These are phyloP conservation scores for Suzukiozyma palmioleophila DNA, from an alignment of 1,139 yeast species.

Conservation along the genomic window DNA sequence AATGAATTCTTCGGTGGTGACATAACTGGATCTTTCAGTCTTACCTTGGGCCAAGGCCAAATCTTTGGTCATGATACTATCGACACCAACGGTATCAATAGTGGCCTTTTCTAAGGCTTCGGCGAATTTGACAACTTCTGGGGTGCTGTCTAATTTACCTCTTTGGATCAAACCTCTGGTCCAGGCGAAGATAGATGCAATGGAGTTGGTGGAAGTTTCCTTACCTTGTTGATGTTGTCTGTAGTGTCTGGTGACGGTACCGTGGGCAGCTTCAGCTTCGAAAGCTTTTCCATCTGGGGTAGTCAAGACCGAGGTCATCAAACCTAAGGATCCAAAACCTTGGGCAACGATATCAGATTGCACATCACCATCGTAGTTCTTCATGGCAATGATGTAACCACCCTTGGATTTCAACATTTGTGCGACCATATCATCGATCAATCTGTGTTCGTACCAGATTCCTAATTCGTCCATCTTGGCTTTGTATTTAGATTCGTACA, in stretches of 20 bases:
- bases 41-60: constrained; percentile 84
- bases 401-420: constrained; percentile 96
- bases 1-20: constrained; percentile 86
- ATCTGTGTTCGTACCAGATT: constrained; percentile 93
- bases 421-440: constrained; percentile 98
- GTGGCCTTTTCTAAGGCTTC: constrained; percentile 76
- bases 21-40: constrained; percentile 75
- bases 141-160: constrained; percentile 82
- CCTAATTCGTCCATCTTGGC: constrained; percentile 66
- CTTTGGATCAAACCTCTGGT: constrained; percentile 88
- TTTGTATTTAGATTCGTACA: constrained; percentile 71
- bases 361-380: constrained; percentile 97
- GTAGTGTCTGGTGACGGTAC: constrained; percentile 94
- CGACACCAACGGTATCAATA: constrained; percentile 78
- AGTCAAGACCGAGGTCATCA: constrained; percentile 91
- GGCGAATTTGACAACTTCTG: constrained; percentile 79
- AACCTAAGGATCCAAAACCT: constrained; percentile 93
- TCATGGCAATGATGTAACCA: constrained; percentile 91
- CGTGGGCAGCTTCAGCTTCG: constrained; percentile 97
- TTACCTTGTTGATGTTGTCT: constrained; percentile 94
- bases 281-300: constrained; percentile 95
- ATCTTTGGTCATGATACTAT: constrained; percentile 93
- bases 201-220: constrained; percentile 96
- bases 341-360: constrained; percentile 97
- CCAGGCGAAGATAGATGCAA: constrained; percentile 98